These are phyloP conservation scores for Trypanosoma scelopori DNA, from an alignment of 208 protist genomes.

Conservation along the genomic window DNA sequence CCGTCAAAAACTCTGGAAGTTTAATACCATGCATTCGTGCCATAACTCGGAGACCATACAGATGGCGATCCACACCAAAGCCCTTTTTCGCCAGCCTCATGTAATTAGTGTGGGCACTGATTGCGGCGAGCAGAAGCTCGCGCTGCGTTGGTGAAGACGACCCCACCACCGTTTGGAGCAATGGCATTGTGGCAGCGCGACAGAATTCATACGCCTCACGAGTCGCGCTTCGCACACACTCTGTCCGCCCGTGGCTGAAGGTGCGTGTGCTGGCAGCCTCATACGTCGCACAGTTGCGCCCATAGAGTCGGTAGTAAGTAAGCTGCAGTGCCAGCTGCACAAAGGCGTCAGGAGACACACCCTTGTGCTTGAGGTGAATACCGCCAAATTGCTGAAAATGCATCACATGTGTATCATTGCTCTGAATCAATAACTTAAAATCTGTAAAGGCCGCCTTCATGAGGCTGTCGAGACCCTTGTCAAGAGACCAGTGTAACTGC, in stretches of 20 bases:
- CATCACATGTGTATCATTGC: slow-evolving; percentile 39
- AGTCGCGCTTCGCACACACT: slow-evolving; percentile 35
- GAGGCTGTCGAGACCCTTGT: slow-evolving; percentile 19
- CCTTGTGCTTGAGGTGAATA: slow-evolving; percentile 22
- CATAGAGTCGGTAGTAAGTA: slow-evolving; percentile 43
- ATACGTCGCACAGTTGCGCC: slow-evolving; percentile 42
- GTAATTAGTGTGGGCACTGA: slow-evolving; percentile 33
- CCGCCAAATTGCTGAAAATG: slow-evolving; percentile 42
- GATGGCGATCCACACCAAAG: slow-evolving; percentile 43
- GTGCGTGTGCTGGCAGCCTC: slow-evolving; percentile 46
- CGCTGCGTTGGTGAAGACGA: slow-evolving; percentile 28
- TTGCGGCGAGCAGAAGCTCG: slow-evolving; percentile 25
- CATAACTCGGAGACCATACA: slow-evolving; percentile 42
- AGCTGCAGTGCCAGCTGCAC: slow-evolving; percentile 45
- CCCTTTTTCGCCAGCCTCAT: slow-evolving; percentile 55
- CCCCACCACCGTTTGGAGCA: slow-evolving; percentile 29
- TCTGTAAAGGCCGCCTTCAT: slow-evolving; percentile 33
- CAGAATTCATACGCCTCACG: slow-evolving; percentile 32
- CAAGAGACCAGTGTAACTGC: slow-evolving; percentile 31
- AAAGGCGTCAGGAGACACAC: slow-evolving; percentile 45
- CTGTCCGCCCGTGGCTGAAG: slow-evolving; percentile 46
- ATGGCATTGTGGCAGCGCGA: slow-evolving; percentile 7
- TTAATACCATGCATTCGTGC: slow-evolving; percentile 29
- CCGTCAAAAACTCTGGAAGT: slow-evolving; percentile 37
- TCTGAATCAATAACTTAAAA: slow-evolving; percentile 34